Conservation (phyloP, 2,329 filamentous ascomycete species). For the Pseudocercospora pini-densiflorae region DNA sequence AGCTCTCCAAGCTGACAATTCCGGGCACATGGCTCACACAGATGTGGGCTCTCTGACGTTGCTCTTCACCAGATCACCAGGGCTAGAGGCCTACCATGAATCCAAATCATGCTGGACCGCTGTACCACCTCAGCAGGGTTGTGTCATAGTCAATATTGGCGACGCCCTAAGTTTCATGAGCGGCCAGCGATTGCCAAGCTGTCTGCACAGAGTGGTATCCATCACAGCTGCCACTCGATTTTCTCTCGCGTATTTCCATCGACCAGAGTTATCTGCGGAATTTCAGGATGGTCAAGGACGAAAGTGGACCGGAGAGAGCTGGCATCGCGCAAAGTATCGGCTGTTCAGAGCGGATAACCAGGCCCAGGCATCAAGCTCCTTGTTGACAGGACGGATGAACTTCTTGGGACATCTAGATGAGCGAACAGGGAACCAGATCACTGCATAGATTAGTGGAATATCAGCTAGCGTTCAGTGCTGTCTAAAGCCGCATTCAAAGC, state of each 20-base stretch:
- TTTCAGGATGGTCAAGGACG: neutral
- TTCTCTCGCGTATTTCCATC: neutral
- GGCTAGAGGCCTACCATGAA: neutral
- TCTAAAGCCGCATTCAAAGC: neutral
- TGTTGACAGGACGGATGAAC: neutral
- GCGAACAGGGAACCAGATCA: neutral
- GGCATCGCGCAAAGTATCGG: neutral
- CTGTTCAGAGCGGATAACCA: neutral
- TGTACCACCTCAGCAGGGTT: neutral
- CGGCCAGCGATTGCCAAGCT: neutral
- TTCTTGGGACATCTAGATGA: neutral
- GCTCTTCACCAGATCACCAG: neutral
- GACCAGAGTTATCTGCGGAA: neutral
- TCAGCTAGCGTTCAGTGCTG: too few relatives aligned
- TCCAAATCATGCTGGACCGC: neutral
- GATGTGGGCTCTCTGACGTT: neutral
- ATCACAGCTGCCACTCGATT: neutral
- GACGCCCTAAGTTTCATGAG: neutral
- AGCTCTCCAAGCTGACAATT: neutral
- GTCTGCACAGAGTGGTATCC: neutral
- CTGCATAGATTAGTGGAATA: neutral
- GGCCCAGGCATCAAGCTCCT: neutral
- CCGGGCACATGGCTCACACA: neutral
- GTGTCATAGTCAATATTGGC: neutral
- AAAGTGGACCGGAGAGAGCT: neutral